Percentiles rank a stretch among this genome's conserved stretches.
phyloP scores from a whole-genome alignment of 768 basidiomycete species.

The Suillus americanus region DNA sequence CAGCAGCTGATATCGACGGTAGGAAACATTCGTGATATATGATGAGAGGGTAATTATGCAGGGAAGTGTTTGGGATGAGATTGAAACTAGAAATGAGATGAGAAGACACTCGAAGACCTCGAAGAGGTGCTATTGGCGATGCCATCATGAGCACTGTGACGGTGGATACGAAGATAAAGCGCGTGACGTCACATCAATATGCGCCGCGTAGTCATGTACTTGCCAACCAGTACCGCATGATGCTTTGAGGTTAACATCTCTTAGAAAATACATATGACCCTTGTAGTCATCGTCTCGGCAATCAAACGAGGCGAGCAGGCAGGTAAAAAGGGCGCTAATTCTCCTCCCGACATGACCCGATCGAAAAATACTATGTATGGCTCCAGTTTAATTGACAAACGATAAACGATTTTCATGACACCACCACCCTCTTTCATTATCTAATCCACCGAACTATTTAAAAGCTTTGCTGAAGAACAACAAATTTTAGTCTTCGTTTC shows the following conservation, averaged over 20 bases:
- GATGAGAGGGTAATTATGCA: slow-evolving; percentile 34
- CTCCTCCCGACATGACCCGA: slow-evolving; percentile 5
- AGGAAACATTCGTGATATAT: slow-evolving; percentile 37
- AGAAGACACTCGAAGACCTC: slow-evolving; percentile 24
- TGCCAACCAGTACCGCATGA: not conserved
- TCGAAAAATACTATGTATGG: not conserved
- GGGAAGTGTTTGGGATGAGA: slow-evolving; percentile 38
- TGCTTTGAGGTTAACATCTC: not conserved
- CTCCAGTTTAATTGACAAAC: not conserved
- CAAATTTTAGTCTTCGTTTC: not conserved
- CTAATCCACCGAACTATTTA: not conserved
- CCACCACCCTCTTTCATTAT: not conserved
- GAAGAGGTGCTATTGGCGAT: slow-evolving; percentile 20
- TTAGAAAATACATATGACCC: not conserved
- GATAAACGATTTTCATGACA: not conserved
- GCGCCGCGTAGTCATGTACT: not conserved
- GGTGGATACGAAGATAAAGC: not conserved
- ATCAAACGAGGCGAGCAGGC: not conserved
- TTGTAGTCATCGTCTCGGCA: not conserved
- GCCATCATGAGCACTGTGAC: not conserved
- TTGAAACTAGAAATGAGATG: slow-evolving; percentile 34
- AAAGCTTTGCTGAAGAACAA: not conserved
- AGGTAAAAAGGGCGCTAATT: not conserved
- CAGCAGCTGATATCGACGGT: slow-evolving; percentile 15
- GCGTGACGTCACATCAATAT: not conserved